phyloP scores from a whole-genome alignment of 805 yeast genomes.

The Yarrowia porcina region DNA sequence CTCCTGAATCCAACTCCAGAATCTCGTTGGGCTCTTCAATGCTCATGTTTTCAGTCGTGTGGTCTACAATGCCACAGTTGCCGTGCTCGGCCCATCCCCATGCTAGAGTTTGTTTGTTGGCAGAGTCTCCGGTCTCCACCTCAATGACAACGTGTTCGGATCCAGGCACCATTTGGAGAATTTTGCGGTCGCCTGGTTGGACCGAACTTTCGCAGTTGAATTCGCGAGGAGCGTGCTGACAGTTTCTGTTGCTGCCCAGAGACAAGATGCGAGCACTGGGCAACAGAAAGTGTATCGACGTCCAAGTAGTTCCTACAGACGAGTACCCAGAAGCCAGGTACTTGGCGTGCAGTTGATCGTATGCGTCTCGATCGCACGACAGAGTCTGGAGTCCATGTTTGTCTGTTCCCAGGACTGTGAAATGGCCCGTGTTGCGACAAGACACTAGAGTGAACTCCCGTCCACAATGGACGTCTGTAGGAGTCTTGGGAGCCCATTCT shows the following conservation, averaged over 20 bases:
- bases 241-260: slow-evolving; percentile 73
- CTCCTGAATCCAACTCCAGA: not conserved
- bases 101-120: slow-evolving; percentile 39
- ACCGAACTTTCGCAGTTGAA: not conserved
- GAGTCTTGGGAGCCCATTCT: not conserved
- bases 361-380: slow-evolving; percentile 3
- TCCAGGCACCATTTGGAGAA: slow-evolving; percentile 51
- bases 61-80: slow-evolving; percentile 61
- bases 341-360: not conserved
- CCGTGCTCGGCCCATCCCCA: slow-evolving; percentile 99
- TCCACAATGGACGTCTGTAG: slow-evolving; percentile 44
- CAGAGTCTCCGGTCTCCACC: not conserved
- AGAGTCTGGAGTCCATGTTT: slow-evolving; percentile 28
- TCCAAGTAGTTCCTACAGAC: slow-evolving; percentile 64
- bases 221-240: slow-evolving; percentile 49
- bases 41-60: slow-evolving; percentile 17
- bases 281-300: slow-evolving; percentile 56
- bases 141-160: slow-evolving; percentile 76
- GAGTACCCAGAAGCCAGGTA: slow-evolving; percentile 7
- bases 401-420: slow-evolving; percentile 42
- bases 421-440: slow-evolving; percentile 27
- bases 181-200: not conserved
- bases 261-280: slow-evolving; percentile 42
- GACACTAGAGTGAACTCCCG: slow-evolving; percentile 54
- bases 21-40: slow-evolving; percentile 23